Conservation (phyloP, 768 basidiomycete genomes). For the Termitomyces sp. region DNA sequence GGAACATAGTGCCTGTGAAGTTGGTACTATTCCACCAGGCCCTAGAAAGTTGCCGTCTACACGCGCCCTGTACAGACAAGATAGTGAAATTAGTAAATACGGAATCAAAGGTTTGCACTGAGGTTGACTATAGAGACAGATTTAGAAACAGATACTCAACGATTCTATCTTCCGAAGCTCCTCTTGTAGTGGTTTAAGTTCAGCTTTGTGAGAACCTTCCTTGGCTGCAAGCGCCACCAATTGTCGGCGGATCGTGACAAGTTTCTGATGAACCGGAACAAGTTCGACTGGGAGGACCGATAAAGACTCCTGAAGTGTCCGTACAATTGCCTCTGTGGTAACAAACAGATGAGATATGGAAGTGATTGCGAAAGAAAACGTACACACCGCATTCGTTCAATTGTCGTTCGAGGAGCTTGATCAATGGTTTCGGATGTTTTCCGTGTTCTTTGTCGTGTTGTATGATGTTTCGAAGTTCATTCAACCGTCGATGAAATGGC, state of each 20-base stretch:
- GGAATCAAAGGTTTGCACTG: conserved; percentile 17
- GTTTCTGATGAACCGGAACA: conserved; percentile 83
- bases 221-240: conserved; percentile 87
- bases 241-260: conserved; percentile 85
- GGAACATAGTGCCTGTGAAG: conserved; percentile 87
- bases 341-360: neutral
- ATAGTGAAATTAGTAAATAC: conserved; percentile 10
- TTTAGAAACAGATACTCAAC: conserved; percentile 60
- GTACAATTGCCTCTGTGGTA: conserved; percentile 71
- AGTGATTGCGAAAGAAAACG: neutral
- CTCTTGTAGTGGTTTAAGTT: conserved; percentile 86
- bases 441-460: conserved; percentile 76
- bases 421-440: conserved; percentile 84
- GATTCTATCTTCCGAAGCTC: conserved; percentile 95
- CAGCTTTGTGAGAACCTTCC: conserved; percentile 79
- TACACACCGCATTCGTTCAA: conserved; percentile 86
- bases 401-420: conserved; percentile 86
- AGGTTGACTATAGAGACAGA: conserved; percentile 27
- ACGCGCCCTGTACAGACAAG: conserved; percentile 56
- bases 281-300: conserved; percentile 88
- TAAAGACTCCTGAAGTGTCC: conserved; percentile 77
- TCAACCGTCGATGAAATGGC: conserved; percentile 81
- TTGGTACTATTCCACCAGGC: conserved; percentile 84
- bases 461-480: conserved; percentile 82
- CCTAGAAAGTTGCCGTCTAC: conserved; percentile 96